Base-by-base conservation (phyloP, 306 rosid species). In the Abrus precatorius region DNA sequence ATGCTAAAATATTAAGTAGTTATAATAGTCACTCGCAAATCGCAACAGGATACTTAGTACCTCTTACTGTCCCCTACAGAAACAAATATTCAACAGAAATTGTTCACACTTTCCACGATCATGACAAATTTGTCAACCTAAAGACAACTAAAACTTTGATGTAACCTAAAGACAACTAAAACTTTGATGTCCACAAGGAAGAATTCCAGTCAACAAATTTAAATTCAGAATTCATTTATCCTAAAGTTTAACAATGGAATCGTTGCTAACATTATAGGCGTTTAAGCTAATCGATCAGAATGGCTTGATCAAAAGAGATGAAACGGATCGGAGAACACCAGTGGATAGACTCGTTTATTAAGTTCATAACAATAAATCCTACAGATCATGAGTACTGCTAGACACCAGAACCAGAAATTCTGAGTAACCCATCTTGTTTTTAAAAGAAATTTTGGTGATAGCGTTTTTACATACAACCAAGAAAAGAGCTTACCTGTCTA, bases 401-500 rank as follows among this genome's bases (percentile, higher is more conserved):
- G 20, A 20, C 20, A 20, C 20, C 20, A 0, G 20, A 20, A 20
- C 20, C 20, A 20, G 20, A 20, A 20, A 20, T 20, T 20, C 20
- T 20, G 20, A 20, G 20, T 20, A 20, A 20, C 20, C 20, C 20
- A 20, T 20, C 20, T 20, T 20, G 20, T 20, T 20, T 20, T 20
- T 20, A 20, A 20, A 20, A 20, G 20, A 20, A 20, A 20, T 20
- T 20, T 20, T 20, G 20, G 20, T 20, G 20, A 20, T 20, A 20
- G 20, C 20, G 20, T 20, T 20, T 20, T 20, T 20, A 20, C 20
- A 20, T 20, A 20, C 74, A 61, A 40, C 69, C 52, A 82, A 63
- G 36, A 73, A 82, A 62, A 45, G 62, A 49, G 61, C 40, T 69
- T 72, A 84, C 96, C 93, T 91, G 85, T 91, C 92, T 9, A 86